Percentiles rank a stretch among this genome's conserved stretches.
phyloP scores from a whole-genome alignment of 2,329 filamentous ascomycete species.

The Talaromyces albobiverticillius region DNA sequence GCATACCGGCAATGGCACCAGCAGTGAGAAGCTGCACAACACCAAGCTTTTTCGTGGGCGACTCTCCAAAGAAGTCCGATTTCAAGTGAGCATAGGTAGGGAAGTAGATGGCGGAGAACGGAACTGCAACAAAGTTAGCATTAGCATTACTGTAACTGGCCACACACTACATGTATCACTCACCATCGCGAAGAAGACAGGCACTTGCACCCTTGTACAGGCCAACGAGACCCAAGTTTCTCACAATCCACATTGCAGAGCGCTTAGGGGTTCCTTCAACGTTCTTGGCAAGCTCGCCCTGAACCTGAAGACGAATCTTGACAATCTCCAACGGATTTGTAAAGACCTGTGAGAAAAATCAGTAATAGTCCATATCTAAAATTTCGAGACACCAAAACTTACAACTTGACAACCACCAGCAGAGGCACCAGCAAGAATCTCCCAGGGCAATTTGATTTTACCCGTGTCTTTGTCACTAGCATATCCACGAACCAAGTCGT shows the following conservation, averaged over 20 bases:
- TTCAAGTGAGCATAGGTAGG: constrained; percentile 94
- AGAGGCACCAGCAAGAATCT: constrained; percentile 82
- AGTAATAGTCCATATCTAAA: not conserved
- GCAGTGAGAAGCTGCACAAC: constrained; percentile 88
- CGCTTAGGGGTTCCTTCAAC: constrained; percentile 79
- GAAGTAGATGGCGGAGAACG: constrained; percentile 99
- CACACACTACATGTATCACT: constrained; percentile 21
- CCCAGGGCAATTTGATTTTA: constrained; percentile 66
- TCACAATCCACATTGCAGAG: constrained; percentile 96
- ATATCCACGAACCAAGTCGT: constrained; percentile 79
- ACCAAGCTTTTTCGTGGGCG: constrained; percentile 79
- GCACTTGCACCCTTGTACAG: constrained; percentile 96
- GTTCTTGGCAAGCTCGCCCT: constrained; percentile 90
- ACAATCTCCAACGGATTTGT: constrained; percentile 98
- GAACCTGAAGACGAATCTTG: constrained; percentile 96
- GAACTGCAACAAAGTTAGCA: constrained; percentile 52
- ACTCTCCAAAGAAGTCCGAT: constrained; percentile 89
- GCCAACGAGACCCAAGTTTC: constrained; percentile 88
- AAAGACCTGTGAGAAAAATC: constrained; percentile 63
- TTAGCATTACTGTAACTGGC: constrained; percentile 17
- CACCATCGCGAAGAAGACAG: constrained; percentile 80
- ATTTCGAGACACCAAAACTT: constrained; percentile 43
- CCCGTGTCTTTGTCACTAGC: constrained; percentile 72
- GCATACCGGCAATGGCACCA: constrained; percentile 91
- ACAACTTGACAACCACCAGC: constrained; percentile 96